phyloP scores from a whole-genome alignment of 257 asterid genomes.

The Hygrophila difformis region DNA sequence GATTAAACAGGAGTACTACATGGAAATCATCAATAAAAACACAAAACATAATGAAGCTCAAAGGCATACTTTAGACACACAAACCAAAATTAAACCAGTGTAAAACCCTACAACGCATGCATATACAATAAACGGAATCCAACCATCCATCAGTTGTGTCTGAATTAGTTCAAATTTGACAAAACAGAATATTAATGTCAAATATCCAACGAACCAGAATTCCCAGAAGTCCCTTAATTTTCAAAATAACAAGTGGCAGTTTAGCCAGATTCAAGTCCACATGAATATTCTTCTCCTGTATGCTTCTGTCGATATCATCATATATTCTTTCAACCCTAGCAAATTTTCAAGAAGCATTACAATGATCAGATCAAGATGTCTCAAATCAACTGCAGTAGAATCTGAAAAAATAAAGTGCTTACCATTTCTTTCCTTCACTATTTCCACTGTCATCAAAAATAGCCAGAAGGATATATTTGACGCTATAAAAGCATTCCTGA shows the following conservation, averaged over 20 bases:
- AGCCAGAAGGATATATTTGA: constrained; percentile 58
- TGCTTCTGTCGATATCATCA: constrained; percentile 52
- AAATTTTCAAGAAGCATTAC: constrained; percentile 17
- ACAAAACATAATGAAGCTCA: no score
- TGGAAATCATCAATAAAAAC: no score
- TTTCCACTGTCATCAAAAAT: constrained; percentile 74
- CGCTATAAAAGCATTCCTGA: constrained; percentile 65
- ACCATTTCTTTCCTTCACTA: constrained; percentile 89
- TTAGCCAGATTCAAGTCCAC: constrained; percentile 55
- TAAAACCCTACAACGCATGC: background rate
- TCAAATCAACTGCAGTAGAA: constrained; percentile 13
- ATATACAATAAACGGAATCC: background rate
- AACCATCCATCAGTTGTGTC: background rate
- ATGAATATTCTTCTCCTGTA: constrained; percentile 37
- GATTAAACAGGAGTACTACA: no score
- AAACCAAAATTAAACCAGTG: background rate
- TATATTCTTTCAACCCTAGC: constrained; percentile 83
- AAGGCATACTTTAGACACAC: no score
- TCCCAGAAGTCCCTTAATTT: constrained; percentile 85
- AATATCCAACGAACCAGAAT: constrained; percentile 55
- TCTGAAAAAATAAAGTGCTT: constrained; percentile 12
- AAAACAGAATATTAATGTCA: background rate
- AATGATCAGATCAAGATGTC: constrained; percentile 18
- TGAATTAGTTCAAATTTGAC: background rate
- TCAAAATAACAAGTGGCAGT: constrained; percentile 77